Conservation (phyloP, 495 filamentous ascomycete genomes). For the Copromyces sp. region DNA sequence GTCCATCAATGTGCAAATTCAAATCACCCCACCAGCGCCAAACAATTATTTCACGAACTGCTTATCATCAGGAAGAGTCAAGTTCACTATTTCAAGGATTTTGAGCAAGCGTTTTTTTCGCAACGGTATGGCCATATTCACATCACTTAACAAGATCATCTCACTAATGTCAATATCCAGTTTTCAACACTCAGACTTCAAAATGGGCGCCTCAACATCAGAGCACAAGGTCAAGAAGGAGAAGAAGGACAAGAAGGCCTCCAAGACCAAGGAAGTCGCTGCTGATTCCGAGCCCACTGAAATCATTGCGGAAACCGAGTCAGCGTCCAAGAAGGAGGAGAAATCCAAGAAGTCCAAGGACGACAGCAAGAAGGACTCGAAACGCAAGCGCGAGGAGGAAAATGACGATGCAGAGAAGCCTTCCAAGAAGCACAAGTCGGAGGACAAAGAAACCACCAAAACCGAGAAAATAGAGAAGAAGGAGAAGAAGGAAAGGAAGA, state of each 20-base stretch:
- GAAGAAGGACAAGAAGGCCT: not conserved
- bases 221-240: not conserved
- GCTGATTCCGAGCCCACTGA: not conserved
- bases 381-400: conserved; percentile 2
- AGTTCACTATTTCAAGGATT: not conserved
- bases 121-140: not conserved
- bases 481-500: conserved; percentile 1
- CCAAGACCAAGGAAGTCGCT: conserved; percentile 5
- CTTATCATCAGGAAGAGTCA: not conserved
- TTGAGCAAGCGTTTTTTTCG: no score
- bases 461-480: not conserved
- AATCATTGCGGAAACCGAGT: not conserved
- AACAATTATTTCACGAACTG: not conserved
- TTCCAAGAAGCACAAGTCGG: conserved; percentile 5
- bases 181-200: not conserved
- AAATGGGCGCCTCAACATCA: not conserved
- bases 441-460: not conserved
- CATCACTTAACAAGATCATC: not conserved
- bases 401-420: not conserved
- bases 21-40: not conserved
- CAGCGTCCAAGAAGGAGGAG: conserved; percentile 20
- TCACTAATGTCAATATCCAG: not conserved
- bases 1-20: not conserved
- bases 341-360: conserved; percentile 12
- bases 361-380: conserved; percentile 11